These are phyloP conservation scores for Penicillium olsonii DNA, from an alignment of 2,329 filamentous ascomycete species.

Conservation along the genomic window DNA sequence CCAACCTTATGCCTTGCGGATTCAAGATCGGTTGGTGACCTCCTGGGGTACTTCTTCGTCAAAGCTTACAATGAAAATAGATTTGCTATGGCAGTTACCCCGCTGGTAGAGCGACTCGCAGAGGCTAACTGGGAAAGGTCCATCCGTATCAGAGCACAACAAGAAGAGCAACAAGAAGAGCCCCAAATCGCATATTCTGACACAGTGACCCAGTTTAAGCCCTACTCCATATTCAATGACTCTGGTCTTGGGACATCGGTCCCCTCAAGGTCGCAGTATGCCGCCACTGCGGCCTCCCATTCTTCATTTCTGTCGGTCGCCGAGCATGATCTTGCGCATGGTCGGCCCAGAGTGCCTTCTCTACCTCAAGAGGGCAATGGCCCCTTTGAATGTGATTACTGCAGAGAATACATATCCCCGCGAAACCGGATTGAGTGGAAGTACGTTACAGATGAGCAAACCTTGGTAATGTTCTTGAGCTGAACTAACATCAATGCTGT, in stretches of 20 bases:
- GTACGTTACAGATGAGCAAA: too few relatives aligned
- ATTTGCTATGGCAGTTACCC: not conserved
- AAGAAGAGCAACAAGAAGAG: conserved; percentile 1
- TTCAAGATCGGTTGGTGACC: conserved; percentile 5
- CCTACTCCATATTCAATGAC: not conserved
- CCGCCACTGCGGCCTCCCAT: not conserved
- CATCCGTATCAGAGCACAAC: conserved; percentile 1
- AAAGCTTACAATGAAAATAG: not conserved
- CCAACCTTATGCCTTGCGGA: conserved; percentile 8
- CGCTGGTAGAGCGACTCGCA: conserved; percentile 7
- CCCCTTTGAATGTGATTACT: too few relatives aligned
- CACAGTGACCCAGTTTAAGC: conserved; percentile 6
- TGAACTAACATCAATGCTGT: not conserved
- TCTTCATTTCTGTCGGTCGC: too few relatives aligned
- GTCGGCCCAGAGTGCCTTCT: too few relatives aligned
- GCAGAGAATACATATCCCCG: too few relatives aligned
- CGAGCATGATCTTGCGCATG: too few relatives aligned
- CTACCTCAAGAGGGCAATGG: too few relatives aligned
- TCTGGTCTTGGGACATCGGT: not conserved
- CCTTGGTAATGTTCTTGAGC: too few relatives aligned
- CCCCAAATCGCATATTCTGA: too few relatives aligned
- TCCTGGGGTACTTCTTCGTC: too few relatives aligned
- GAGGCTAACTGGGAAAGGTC: conserved; percentile 12
- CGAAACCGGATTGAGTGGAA: too few relatives aligned
- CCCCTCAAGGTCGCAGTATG: not conserved